Conservation (phyloP, 2,329 filamentous ascomycete species). For the Aulographum hederae region DNA sequence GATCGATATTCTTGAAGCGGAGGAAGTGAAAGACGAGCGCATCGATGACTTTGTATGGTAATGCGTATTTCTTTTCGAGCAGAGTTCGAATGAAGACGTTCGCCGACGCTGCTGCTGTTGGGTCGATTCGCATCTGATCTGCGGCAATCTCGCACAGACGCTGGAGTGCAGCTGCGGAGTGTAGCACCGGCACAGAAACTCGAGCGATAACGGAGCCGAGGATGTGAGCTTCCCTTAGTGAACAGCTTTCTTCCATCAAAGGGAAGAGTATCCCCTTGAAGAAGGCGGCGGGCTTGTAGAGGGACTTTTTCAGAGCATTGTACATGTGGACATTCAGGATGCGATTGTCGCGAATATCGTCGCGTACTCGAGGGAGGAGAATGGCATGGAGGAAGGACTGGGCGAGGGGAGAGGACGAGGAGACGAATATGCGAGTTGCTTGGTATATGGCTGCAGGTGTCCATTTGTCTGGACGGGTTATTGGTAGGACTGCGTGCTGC, state of each 20-base stretch:
- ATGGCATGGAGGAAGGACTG: slow-evolving; percentile 78
- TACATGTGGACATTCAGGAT: slow-evolving; percentile 94
- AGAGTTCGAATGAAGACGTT: slow-evolving; percentile 91
- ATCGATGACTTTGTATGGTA: slow-evolving; percentile 89
- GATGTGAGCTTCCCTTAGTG: slow-evolving; percentile 79
- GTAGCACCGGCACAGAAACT: slow-evolving; percentile 75
- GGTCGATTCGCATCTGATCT: slow-evolving; percentile 45
- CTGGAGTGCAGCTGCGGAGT: slow-evolving; percentile 82
- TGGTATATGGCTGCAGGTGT: slow-evolving; percentile 72
- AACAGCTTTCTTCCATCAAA: slow-evolving; percentile 71
- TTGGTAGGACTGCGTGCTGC: slow-evolving; percentile 46
- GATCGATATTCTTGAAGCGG: slow-evolving; percentile 59
- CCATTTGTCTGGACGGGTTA: slow-evolving; percentile 59
- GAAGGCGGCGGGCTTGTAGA: slow-evolving; percentile 89
- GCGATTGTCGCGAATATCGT: slow-evolving; percentile 84
- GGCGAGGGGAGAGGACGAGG: slow-evolving; percentile 58
- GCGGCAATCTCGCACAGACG: slow-evolving; percentile 87
- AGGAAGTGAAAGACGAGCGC: slow-evolving; percentile 93
- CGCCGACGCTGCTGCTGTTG: slow-evolving; percentile 75
- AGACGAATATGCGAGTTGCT: slow-evolving; percentile 83
- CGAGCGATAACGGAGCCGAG: slow-evolving; percentile 70
- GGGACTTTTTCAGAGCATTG: slow-evolving; percentile 75
- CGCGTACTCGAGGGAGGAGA: slow-evolving; percentile 74
- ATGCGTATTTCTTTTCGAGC: slow-evolving; percentile 89
- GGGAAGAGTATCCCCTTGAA: slow-evolving; percentile 96